Evolutionary conservation across 768 basidiomycete species (phyloP).

Genomic region (Suillus brevipes): DNA sequence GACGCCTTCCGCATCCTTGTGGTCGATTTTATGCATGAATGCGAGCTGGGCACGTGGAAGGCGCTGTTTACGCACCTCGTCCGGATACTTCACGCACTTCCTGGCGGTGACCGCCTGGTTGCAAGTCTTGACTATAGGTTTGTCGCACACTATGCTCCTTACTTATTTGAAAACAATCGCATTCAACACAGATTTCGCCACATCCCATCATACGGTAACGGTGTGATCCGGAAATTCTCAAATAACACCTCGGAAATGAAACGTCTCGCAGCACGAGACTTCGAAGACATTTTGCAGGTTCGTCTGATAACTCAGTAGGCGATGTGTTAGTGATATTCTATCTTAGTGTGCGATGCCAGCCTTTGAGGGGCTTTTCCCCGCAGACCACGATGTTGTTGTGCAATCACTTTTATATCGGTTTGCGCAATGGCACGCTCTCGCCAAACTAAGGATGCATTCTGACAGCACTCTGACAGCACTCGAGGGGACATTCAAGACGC

Average conservation of each 20-base stretch:
- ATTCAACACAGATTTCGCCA: slow-evolving; percentile 11
- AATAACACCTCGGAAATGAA: slow-evolving; percentile 37
- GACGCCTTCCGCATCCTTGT: too few relatives aligned
- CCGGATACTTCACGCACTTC: slow-evolving; percentile 25
- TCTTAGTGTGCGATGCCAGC: not conserved
- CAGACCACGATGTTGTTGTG: not conserved
- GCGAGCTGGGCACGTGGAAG: too few relatives aligned
- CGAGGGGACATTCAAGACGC: not conserved
- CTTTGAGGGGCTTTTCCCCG: not conserved
- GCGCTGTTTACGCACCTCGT: too few relatives aligned
- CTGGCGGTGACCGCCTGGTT: slow-evolving; percentile 13
- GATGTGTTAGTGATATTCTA: too few relatives aligned
- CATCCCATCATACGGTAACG: slow-evolving; percentile 23
- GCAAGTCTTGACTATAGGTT: slow-evolving; percentile 19
- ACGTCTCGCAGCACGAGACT: slow-evolving; percentile 39
- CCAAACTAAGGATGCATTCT: not conserved
- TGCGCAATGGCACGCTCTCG: not conserved
- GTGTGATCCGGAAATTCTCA: slow-evolving; percentile 37
- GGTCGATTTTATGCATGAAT: too few relatives aligned
- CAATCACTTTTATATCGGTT: not conserved
- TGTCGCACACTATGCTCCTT: too few relatives aligned
- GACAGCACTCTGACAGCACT: not conserved
- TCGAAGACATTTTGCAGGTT: slow-evolving; percentile 45
- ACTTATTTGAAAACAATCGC: too few relatives aligned
- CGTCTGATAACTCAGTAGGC: too few relatives aligned